Evolutionary conservation across 1,284 basidiomycete species (phyloP), one percentile per base, ranked within the genome.

Genomic region (Phylloporus sp.): DNA sequence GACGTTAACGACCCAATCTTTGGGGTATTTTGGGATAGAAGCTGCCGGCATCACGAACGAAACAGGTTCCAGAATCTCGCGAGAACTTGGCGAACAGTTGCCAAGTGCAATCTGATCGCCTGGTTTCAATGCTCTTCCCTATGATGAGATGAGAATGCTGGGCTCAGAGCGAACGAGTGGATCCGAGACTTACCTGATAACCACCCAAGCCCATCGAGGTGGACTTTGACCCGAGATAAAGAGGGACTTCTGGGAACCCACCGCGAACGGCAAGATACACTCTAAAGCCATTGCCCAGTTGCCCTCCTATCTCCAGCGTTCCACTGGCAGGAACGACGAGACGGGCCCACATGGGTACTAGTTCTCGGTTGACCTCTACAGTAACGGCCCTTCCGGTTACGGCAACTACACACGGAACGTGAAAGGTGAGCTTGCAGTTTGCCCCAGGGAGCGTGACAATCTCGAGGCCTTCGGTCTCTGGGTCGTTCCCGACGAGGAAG

Each of bases 181-280:
- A 37, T 37, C 28, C 18, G 18, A 26, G 26, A 64, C 73, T 46
- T 44, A 81, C 84, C 72, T 86, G 87, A 69, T 86, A 87, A 4
- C 87, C 86, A 60, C 86, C 86, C n/a, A 86, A 66, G 7, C 86
- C 84, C 78, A 87, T 80, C 1, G 84, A 87, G 11, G 86, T 87
- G 4, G 84, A 84, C 74, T 87, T 88, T 2, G 87, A 89, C 10
- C 84, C 86, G 1, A 91, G 77, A 68, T 89, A 91, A 17, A 64
- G 17, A 1, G 86, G 83, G 7, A 91, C 77, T 31, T 80, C 78
- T 0, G 89, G 89, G 64, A 91, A 85, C 0, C 89, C 90, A 5
- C 87, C 88, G 39, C 78, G 76, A 24, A 91, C 72, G 2, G 84
- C 82, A 17, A 92, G 66, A 67, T 91, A 91, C 10, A 77, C 76